Percentiles rank a stretch among this genome's conserved stretches.
phyloP scores from a whole-genome alignment of 1,284 basidiomycete species.

The Ganoderma sinense region DNA sequence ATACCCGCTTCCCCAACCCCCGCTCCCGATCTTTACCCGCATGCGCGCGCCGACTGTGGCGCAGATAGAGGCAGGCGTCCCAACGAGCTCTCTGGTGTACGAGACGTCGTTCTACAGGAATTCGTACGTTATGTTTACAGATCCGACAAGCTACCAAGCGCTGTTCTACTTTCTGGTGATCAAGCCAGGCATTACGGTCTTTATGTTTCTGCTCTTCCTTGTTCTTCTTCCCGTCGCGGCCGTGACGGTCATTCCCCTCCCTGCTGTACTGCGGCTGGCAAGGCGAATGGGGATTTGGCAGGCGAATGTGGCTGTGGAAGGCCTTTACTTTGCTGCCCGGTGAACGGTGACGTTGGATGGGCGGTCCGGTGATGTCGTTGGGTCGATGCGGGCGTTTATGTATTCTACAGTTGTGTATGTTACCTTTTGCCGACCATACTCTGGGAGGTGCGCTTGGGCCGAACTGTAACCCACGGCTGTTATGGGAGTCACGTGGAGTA shows the following conservation, averaged over 20 bases:
- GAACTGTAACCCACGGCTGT: too few species aligned
- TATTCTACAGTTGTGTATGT: constrained; percentile 24
- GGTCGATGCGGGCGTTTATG: constrained; percentile 13
- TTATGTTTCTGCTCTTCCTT: constrained; percentile 62
- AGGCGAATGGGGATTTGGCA: constrained; percentile 79
- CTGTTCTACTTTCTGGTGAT: constrained; percentile 87
- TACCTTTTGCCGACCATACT: background rate
- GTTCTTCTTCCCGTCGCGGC: constrained; percentile 65
- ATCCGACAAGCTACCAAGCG: constrained; percentile 80
- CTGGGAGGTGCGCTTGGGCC: background rate
- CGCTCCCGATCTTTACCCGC: constrained; percentile 74
- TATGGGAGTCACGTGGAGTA: background rate
- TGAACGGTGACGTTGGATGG: constrained; percentile 10
- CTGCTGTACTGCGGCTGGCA: constrained; percentile 67
- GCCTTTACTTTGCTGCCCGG: constrained; percentile 54
- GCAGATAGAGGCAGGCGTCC: constrained; percentile 58
- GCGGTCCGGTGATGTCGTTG: constrained; percentile 5
- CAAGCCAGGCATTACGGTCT: constrained; percentile 80
- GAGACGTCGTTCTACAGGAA: constrained; percentile 81
- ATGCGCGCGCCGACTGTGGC: constrained; percentile 52
- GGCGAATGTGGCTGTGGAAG: constrained; percentile 80
- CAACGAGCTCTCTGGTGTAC: constrained; percentile 35
- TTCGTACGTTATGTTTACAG: constrained; percentile 82
- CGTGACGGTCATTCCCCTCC: constrained; percentile 67
- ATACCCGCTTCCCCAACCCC: constrained; percentile 63